These are phyloP conservation scores for Xerophyta viscosa DNA, from an alignment of 106 monocot species.

Conservation along the genomic window DNA sequence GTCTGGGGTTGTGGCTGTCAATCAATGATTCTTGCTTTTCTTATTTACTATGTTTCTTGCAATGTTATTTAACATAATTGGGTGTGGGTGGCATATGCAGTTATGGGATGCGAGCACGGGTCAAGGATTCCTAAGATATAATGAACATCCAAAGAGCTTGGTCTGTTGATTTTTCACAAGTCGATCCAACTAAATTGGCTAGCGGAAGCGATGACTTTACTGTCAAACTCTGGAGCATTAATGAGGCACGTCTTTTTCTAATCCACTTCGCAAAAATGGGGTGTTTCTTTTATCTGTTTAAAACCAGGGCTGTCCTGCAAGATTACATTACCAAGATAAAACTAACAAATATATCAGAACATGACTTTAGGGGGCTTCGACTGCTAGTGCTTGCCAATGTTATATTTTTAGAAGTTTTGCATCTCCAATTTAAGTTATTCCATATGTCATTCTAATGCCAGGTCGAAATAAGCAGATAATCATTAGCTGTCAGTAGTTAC, in stretches of 20 bases:
- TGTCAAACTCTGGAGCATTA: constrained; percentile 96
- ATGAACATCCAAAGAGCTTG: constrained; percentile 86
- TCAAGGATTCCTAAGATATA: constrained; percentile 57
- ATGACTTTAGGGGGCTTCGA: too few relatives aligned
- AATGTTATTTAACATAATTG: constrained; percentile 21
- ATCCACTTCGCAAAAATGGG: too few relatives aligned
- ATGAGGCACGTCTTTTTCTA: constrained; percentile 45
- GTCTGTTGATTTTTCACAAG: constrained; percentile 83
- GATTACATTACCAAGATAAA: too few relatives aligned
- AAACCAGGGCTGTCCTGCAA: too few relatives aligned
- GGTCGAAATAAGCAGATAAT: too few relatives aligned
- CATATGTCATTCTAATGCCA: too few relatives aligned
- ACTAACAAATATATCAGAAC: too few relatives aligned
- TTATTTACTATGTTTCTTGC: constrained; percentile 2
- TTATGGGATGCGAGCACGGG: constrained; percentile 98
- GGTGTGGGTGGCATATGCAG: constrained; percentile 38
- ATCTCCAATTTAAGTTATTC: too few relatives aligned
- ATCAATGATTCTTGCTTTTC: constrained; percentile 1
- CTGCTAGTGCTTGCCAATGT: too few relatives aligned
- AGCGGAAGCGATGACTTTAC: constrained; percentile 92
- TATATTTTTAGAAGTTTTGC: too few relatives aligned
- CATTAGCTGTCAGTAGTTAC: too few relatives aligned
- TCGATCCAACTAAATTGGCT: constrained; percentile 80
- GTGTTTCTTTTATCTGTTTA: too few relatives aligned
- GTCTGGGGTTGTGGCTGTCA: neutral